These are phyloP conservation scores for Tylopilus subfusipes DNA, from an alignment of 768 basidiomycete species.

Conservation along the genomic window DNA sequence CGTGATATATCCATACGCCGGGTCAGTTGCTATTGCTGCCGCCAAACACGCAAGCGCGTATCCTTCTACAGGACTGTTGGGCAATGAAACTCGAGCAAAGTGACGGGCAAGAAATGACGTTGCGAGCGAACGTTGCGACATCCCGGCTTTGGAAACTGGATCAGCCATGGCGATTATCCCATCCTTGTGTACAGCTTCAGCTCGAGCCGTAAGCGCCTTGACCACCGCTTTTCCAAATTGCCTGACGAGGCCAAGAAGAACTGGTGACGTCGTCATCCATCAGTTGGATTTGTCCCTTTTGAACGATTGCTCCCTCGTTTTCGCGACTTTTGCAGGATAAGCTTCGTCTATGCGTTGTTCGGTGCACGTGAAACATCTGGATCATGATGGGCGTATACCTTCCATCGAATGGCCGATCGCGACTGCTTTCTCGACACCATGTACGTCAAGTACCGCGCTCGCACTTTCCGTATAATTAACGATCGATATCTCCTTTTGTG, in stretches of 20 bases:
- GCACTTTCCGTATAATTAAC: slow-evolving; percentile 12
- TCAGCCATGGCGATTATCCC: slow-evolving; percentile 7
- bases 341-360: neutral
- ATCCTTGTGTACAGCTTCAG: slow-evolving; percentile 1
- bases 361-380: neutral
- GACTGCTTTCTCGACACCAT: neutral
- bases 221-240: neutral
- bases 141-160: neutral
- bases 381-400: neutral
- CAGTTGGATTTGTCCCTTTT: neutral
- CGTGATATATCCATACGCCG: neutral
- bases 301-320: neutral
- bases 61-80: neutral
- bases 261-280: neutral
- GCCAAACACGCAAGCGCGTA: neutral
- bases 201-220: neutral
- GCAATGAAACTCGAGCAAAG: neutral
- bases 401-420: slow-evolving; percentile 7
- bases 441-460: slow-evolving; percentile 12
- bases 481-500: slow-evolving; percentile 10
- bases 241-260: neutral
- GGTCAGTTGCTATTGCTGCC: neutral
- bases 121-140: slow-evolving; percentile 2
- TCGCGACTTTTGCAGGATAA: slow-evolving; percentile 1
- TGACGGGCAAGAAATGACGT: neutral